phyloP scores from a whole-genome alignment of 176 grass and related monocot species.

The Raddia guianensis region DNA sequence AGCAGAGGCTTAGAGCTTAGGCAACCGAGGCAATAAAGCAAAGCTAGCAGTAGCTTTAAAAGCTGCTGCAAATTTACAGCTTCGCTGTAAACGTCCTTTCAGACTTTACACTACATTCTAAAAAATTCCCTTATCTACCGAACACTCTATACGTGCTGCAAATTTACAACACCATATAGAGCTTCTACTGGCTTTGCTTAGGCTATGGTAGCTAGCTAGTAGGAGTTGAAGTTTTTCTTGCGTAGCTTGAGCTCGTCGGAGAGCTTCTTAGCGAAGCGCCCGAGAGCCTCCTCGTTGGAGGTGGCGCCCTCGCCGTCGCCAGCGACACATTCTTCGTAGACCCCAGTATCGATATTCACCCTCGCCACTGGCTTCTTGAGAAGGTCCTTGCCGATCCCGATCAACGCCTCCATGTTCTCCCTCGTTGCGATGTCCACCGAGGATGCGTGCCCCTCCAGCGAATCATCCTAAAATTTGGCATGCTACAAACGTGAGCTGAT shows the following conservation, averaged over 20 bases:
- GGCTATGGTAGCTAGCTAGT: too few relatives aligned
- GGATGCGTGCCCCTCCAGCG: constrained; percentile 25
- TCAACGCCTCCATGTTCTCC: constrained; percentile 63
- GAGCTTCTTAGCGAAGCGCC: constrained; percentile 52
- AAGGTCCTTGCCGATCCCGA: constrained; percentile 48
- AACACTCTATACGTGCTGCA: too few relatives aligned
- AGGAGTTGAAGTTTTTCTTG: background rate
- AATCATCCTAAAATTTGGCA: constrained; percentile 48
- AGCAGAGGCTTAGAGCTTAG: too few relatives aligned
- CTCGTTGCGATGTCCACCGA: constrained; percentile 67
- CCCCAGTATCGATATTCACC: constrained; percentile 64
- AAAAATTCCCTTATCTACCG: too few relatives aligned
- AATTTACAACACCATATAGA: too few relatives aligned
- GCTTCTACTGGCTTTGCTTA: too few relatives aligned
- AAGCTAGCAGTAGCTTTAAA: too few relatives aligned
- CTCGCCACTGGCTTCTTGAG: constrained; percentile 53
- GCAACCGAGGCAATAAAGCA: too few relatives aligned
- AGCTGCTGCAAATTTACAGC: too few relatives aligned
- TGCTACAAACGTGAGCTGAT: too few relatives aligned
- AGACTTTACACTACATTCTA: too few relatives aligned
- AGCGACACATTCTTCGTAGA: background rate
- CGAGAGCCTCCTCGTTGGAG: constrained; percentile 53
- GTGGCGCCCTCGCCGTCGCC: constrained; percentile 4
- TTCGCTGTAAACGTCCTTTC: too few relatives aligned
- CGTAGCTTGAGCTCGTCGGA: constrained; percentile 53